These are phyloP conservation scores for Fusarium citri DNA, from an alignment of 2,329 filamentous ascomycete genomes.

Conservation along the genomic window DNA sequence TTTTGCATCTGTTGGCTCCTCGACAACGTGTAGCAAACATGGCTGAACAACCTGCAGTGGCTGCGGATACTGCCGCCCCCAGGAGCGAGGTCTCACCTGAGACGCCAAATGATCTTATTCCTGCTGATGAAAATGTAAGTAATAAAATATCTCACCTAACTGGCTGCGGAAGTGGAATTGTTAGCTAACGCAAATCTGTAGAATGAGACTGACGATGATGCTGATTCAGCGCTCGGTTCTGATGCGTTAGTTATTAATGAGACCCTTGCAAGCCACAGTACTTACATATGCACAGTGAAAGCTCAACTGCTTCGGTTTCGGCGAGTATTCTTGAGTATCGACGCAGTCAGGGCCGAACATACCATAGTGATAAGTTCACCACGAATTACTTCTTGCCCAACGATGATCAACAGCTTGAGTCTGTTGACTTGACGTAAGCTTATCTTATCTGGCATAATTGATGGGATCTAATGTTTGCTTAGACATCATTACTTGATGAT, in stretches of 20 bases:
- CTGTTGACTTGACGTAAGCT: constrained; percentile 22
- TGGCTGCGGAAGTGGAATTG: not conserved
- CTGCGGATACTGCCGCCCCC: not conserved
- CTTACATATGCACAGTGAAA: not conserved
- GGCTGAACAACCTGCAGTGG: not conserved
- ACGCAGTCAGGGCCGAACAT: constrained; percentile 24
- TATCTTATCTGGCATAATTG: accelerated
- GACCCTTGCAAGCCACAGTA: not conserved
- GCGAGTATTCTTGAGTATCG: constrained; percentile 26
- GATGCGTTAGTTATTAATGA: not conserved
- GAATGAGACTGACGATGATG: not conserved
- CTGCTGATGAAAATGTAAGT: not conserved
- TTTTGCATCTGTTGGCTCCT: not conserved
- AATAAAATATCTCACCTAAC: not conserved
- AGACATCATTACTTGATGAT: constrained; percentile 30
- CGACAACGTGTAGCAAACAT: not conserved
- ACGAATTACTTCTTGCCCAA: constrained; percentile 23
- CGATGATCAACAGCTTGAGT: constrained; percentile 28
- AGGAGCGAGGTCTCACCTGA: too few species aligned
- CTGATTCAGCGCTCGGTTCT: not conserved
- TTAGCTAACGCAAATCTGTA: not conserved
- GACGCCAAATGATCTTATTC: not conserved
- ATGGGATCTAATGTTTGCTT: not conserved
- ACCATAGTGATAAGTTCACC: constrained; percentile 28
- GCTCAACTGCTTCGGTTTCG: constrained; percentile 25